Percentiles rank a stretch among this genome's conserved stretches.
These are phyloP conservation scores for Naumovozyma dairenensis DNA, from an alignment of 805 yeast genomes.

Conservation along the genomic window DNA sequence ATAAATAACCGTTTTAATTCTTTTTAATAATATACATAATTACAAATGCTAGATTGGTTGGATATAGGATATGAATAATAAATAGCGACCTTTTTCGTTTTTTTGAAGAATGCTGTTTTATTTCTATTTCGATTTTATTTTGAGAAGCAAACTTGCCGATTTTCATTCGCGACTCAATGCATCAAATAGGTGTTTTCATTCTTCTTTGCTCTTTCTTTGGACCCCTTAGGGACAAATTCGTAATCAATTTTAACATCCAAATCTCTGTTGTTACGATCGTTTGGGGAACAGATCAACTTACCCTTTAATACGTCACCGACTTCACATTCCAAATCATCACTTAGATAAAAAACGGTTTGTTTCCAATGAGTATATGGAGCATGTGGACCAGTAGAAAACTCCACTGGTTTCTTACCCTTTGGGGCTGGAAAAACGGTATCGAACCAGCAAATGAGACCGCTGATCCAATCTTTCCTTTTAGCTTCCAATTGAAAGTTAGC, in stretches of 20 bases:
- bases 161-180: conserved; percentile 38
- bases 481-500: conserved; percentile 63
- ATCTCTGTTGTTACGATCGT: conserved; percentile 73
- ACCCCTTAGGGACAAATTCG: conserved; percentile 33
- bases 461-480: conserved; percentile 69
- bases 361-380: conserved; percentile 97
- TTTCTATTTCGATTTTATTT: no score
- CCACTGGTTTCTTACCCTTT: conserved; percentile 45
- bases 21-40: conserved; percentile 23
- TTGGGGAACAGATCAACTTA: conserved; percentile 65
- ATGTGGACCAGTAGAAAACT: conserved; percentile 90
- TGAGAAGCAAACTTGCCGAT: neutral
- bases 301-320: conserved; percentile 72
- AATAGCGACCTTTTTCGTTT: no score
- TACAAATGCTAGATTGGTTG: conserved; percentile 78
- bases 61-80: no score
- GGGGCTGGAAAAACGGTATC: conserved; percentile 75
- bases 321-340: conserved; percentile 66
- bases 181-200: conserved; percentile 62
- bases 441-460: conserved; percentile 90
- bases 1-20: conserved; percentile 34
- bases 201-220: conserved; percentile 44
- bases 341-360: conserved; percentile 88
- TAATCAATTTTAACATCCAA: conserved; percentile 68
- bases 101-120: no score